Evolutionary conservation across 2,329 filamentous ascomycete genomes (phyloP).

Genomic region (Fusarium mexicanum): DNA sequence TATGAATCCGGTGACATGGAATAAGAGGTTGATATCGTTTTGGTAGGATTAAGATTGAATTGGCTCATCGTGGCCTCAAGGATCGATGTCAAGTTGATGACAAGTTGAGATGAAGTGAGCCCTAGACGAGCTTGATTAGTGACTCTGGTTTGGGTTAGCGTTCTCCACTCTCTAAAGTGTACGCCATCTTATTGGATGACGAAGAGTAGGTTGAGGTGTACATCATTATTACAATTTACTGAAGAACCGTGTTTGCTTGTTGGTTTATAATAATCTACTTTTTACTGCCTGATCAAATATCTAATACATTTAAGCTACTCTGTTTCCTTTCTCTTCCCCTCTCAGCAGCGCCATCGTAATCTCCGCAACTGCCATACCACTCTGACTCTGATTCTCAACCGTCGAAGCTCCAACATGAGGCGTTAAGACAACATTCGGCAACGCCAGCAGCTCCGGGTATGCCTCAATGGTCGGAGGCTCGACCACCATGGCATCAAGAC

Average conservation of each 20-base stretch:
- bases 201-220: too few relatives aligned
- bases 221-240: too few relatives aligned
- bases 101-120: background rate
- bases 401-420: background rate
- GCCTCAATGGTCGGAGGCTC: background rate
- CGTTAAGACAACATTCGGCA: background rate
- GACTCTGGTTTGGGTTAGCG: background rate
- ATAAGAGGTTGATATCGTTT: too few relatives aligned
- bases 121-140: background rate
- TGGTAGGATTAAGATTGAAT: too few relatives aligned
- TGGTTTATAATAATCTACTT: too few relatives aligned
- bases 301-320: background rate
- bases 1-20: too few relatives aligned
- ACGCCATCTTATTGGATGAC: background rate
- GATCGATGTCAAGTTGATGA: background rate
- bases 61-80: background rate
- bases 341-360: background rate
- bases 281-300: too few relatives aligned
- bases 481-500: background rate
- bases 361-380: background rate
- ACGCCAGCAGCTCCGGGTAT: background rate
- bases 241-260: too few relatives aligned
- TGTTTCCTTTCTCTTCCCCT: background rate
- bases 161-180: rapidly evolving
- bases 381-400: background rate